Evolutionary conservation across 2,329 filamentous ascomycete species (phyloP).

Genomic region (Alternaria ethzedia): DNA sequence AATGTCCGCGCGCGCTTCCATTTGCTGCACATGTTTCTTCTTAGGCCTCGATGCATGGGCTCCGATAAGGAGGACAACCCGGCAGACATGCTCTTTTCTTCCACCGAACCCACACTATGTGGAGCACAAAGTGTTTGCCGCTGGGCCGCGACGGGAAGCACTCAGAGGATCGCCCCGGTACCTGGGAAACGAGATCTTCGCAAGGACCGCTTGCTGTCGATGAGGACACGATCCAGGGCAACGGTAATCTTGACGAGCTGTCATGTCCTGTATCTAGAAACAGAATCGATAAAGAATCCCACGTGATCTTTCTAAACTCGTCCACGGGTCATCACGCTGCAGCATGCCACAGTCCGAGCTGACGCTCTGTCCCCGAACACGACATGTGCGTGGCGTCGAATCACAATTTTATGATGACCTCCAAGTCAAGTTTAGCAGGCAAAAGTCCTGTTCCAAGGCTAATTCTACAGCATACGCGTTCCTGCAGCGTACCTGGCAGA

Average conservation of each 20-base stretch:
- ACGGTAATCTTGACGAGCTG: neutral
- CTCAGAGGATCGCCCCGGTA: neutral
- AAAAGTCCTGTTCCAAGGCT: neutral
- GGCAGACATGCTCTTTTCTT: neutral
- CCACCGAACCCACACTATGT: neutral
- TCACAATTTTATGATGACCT: neutral
- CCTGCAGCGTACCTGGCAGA: neutral
- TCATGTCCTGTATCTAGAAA: neutral
- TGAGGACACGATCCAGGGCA: neutral
- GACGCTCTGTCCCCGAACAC: neutral
- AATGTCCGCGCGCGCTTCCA: slow-evolving; percentile 5
- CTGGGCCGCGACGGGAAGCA: neutral
- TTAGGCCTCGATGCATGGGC: neutral
- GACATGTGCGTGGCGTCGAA: neutral
- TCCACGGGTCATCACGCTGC: neutral
- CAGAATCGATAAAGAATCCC: neutral
- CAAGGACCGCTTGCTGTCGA: neutral
- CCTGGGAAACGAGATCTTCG: slow-evolving; percentile 8
- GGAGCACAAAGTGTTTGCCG: neutral
- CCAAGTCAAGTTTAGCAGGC: neutral
- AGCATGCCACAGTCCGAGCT: neutral
- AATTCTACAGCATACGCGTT: neutral
- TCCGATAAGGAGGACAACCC: neutral
- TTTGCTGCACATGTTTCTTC: slow-evolving; percentile 4
- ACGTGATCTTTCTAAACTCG: neutral